A percentile compares a stretch with the other conserved stretches of the same genome.
Conservation (phyloP, 2,329 filamentous ascomycete genomes). For the Lecanicillium sp. region DNA sequence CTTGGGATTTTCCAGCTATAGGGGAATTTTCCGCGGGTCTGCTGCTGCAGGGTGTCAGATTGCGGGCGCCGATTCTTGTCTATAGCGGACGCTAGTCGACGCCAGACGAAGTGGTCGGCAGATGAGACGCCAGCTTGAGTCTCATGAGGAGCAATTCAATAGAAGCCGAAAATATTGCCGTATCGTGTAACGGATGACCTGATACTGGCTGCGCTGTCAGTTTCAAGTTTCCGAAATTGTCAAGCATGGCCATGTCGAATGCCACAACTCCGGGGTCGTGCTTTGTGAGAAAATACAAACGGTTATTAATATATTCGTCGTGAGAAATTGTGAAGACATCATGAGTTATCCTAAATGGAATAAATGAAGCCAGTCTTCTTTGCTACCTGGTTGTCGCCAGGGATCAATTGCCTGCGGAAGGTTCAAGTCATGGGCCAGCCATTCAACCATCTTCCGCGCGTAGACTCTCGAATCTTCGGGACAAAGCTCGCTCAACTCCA, state of each 20-base stretch:
- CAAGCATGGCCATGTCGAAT: no score
- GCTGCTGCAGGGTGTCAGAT: background rate
- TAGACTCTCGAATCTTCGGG: slow-evolving; percentile 13
- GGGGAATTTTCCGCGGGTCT: background rate
- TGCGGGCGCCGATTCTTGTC: background rate
- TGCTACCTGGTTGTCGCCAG: slow-evolving; percentile 3
- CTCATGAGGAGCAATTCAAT: no score
- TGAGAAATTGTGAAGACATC: background rate
- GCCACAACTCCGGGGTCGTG: no score
- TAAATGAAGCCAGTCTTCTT: slow-evolving; percentile 16
- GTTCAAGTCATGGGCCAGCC: slow-evolving; percentile 19
- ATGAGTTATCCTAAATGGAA: slow-evolving; percentile 11
- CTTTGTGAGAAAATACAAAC: no score
- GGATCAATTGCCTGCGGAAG: slow-evolving; percentile 18
- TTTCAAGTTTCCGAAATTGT: no score
- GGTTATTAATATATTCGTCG: no score
- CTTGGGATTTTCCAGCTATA: slow-evolving; percentile 2
- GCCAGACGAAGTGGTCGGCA: no score
- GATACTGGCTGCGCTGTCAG: no score
- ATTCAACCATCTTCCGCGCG: slow-evolving; percentile 17
- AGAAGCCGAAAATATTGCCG: no score
- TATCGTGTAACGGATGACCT: no score
- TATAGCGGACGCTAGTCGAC: background rate
- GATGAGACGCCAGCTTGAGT: no score
- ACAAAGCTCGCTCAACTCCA: slow-evolving; percentile 15